Evolutionary conservation across 495 filamentous ascomycete species (phyloP).

Genomic region (Elaphomyces granulatus): DNA sequence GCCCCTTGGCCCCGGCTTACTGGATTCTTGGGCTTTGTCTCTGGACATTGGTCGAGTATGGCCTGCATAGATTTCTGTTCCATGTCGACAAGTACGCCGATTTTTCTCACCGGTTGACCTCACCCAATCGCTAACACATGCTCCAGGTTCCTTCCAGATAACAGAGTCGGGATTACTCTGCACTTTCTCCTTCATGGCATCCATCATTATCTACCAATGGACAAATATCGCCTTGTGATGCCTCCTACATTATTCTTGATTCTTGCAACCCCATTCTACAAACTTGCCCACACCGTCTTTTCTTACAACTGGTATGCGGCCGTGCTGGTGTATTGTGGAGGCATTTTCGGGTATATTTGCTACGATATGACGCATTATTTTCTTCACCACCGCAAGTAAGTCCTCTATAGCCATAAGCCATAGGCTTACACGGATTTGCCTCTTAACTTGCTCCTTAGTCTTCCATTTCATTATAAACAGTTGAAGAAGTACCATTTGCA

Average conservation of each 20-base stretch:
- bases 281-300: slow-evolving; percentile 73
- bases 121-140: slow-evolving; percentile 11
- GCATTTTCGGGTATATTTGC: slow-evolving; percentile 87
- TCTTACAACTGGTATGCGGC: slow-evolving; percentile 75
- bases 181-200: slow-evolving; percentile 96
- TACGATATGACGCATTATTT: slow-evolving; percentile 99
- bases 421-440: slow-evolving; percentile 1
- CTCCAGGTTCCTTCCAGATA: slow-evolving; percentile 73
- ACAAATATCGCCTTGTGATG: slow-evolving; percentile 94
- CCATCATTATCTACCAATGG: slow-evolving; percentile 98
- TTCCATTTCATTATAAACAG: slow-evolving; percentile 72
- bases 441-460: slow-evolving; percentile 23
- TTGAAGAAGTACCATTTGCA: slow-evolving; percentile 95
- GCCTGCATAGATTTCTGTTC: slow-evolving; percentile 82
- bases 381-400: slow-evolving; percentile 88
- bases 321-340: slow-evolving; percentile 66
- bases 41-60: slow-evolving; percentile 88
- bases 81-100: slow-evolving; percentile 72
- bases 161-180: slow-evolving; percentile 69
- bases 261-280: slow-evolving; percentile 85
- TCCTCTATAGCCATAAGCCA: too few species aligned
- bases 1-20: slow-evolving; percentile 32
- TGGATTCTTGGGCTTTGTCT: slow-evolving; percentile 52
- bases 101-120: not conserved
- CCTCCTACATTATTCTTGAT: slow-evolving; percentile 77